phyloP scores from a whole-genome alignment of 2,329 filamentous ascomycete genomes.

The Ophiocordyceps sinensis region DNA sequence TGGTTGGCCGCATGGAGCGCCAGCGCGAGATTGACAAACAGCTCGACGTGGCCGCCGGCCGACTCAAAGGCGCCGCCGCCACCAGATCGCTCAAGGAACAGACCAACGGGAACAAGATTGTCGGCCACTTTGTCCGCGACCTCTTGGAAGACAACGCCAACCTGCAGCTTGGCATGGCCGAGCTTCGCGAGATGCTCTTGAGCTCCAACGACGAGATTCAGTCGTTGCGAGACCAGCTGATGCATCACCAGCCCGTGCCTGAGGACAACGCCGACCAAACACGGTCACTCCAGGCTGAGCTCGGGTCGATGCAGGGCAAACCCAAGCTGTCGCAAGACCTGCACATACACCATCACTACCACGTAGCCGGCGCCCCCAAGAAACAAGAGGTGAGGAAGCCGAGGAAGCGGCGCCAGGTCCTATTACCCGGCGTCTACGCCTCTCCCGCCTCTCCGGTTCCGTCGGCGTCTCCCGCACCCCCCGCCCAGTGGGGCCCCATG shows the following conservation, averaged over 20 bases:
- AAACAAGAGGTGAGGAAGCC: constrained; percentile 47
- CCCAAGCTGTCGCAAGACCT: constrained; percentile 49
- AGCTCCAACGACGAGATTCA: constrained; percentile 93
- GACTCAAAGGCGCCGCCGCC: constrained; percentile 69
- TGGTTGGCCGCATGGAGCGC: constrained; percentile 70
- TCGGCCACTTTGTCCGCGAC: constrained; percentile 94
- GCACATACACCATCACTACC: constrained; percentile 92
- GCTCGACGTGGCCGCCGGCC: constrained; percentile 62
- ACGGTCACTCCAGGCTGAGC: constrained; percentile 56
- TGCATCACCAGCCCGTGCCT: constrained; percentile 57
- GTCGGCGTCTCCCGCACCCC: constrained; percentile 19
- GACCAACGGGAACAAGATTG: constrained; percentile 50
- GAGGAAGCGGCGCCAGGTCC: constrained; percentile 57
- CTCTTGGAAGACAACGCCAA: constrained; percentile 92
- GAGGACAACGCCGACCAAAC: constrained; percentile 22
- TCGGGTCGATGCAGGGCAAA: constrained; percentile 34
- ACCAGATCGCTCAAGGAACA: constrained; percentile 47
- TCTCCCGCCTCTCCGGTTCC: constrained; percentile 19
- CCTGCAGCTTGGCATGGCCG: constrained; percentile 79
- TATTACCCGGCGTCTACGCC: constrained; percentile 48
- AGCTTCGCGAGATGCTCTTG: constrained; percentile 78
- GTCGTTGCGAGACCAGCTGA: constrained; percentile 64
- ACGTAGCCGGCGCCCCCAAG: constrained; percentile 36
- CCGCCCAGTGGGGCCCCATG: constrained; percentile 23
- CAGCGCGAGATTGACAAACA: constrained; percentile 72